A percentile compares a stretch with the other conserved stretches of the same genome.
phyloP scores from a whole-genome alignment of 345 rosid genomes.

The Abelmoschus esculentus region DNA sequence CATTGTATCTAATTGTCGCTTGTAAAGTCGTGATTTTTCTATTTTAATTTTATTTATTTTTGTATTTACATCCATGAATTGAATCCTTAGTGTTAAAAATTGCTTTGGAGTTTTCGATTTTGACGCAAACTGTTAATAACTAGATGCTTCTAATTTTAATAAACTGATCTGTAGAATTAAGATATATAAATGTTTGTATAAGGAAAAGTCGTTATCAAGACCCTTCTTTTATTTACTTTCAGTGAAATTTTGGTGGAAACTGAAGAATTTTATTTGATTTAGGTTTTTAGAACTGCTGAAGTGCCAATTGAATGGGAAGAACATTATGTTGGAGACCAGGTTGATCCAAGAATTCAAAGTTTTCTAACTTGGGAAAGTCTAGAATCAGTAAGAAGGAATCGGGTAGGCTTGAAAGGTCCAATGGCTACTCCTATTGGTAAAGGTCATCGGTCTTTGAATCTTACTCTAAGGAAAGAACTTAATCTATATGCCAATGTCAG shows the following conservation, averaged over 20 bases:
- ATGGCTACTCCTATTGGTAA: slow-evolving; percentile 99
- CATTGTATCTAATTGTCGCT: background rate
- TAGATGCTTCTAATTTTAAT: background rate
- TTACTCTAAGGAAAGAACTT: slow-evolving; percentile 91
- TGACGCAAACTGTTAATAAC: background rate
- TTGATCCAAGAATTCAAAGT: slow-evolving; percentile 97
- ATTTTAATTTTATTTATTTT: slow-evolving; percentile 8
- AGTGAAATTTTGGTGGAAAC: background rate
- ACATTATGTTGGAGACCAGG: slow-evolving; percentile 67
- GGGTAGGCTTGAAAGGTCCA: slow-evolving; percentile 96
- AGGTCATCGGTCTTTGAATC: slow-evolving; percentile 94
- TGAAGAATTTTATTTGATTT: slow-evolving; percentile 3
- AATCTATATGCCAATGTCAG: slow-evolving; percentile 93
- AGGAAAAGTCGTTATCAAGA: background rate
- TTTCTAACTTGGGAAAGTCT: slow-evolving; percentile 96
- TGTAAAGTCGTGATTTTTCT: background rate
- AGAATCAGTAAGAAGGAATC: slow-evolving; percentile 78
- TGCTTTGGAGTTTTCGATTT: background rate
- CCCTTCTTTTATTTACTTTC: slow-evolving; percentile 5
- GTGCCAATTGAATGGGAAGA: slow-evolving; percentile 98
- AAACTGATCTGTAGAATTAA: background rate
- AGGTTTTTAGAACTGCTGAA: slow-evolving; percentile 73
- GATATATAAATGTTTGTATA: background rate
- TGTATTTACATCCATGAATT: background rate
- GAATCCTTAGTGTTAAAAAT: background rate